Percentiles rank a stretch among this genome's conserved stretches.
Evolutionary conservation across 148 eudicot species (phyloP).

Genomic region (Silene conica): DNA sequence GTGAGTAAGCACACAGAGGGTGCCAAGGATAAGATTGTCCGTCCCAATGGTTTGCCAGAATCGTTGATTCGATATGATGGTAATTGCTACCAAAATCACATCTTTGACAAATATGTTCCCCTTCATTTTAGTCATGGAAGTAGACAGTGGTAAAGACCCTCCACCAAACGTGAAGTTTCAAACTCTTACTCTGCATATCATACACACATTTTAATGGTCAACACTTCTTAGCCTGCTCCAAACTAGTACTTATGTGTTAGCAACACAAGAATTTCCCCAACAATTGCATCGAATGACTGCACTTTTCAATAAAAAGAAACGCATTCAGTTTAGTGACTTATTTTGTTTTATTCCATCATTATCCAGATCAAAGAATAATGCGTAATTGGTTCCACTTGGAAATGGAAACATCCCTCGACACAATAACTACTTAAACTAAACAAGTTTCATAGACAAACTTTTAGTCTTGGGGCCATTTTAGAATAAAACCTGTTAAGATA

Average conservation of each 20-base stretch:
- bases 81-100: slow-evolving; percentile 24
- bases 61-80: slow-evolving; percentile 94
- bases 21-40: slow-evolving; percentile 63
- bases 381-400: too few species aligned
- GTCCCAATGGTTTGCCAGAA: slow-evolving; percentile 94
- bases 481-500: not conserved
- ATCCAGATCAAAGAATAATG: too few species aligned
- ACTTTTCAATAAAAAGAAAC: too few species aligned
- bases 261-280: too few species aligned
- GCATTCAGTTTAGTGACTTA: too few species aligned
- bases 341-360: too few species aligned
- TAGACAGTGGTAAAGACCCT: not conserved
- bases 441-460: too few species aligned
- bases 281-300: not conserved
- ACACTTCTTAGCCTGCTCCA: too few species aligned
- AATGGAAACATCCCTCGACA: too few species aligned
- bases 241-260: too few species aligned
- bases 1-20: slow-evolving; percentile 99
- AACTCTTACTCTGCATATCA: not conserved
- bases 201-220: too few species aligned
- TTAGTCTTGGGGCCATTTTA: not conserved
- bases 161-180: not conserved
- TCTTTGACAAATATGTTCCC: not conserved
- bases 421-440: too few species aligned
- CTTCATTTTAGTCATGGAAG: not conserved